Conservation (phyloP, 2,329 filamentous ascomycete genomes). For the Raffaelea ambrosiae region DNA sequence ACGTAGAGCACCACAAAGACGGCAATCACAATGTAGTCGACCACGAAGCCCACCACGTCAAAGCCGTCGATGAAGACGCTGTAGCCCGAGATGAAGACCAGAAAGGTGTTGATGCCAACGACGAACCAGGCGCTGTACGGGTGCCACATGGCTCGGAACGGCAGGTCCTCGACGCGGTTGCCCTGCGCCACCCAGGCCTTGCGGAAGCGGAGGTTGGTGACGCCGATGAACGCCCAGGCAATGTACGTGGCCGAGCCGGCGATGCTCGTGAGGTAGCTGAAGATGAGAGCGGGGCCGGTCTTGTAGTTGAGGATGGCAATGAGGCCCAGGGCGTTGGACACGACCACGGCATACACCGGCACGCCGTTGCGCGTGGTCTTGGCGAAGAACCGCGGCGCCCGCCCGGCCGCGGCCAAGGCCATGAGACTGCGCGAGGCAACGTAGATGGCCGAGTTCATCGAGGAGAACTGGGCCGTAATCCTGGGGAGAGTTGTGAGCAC, state of each 20-base stretch:
- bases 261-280: constrained; percentile 66
- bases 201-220: constrained; percentile 58
- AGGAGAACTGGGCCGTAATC: constrained; percentile 62
- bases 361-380: constrained; percentile 44
- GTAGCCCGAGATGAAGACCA: constrained; percentile 61
- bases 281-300: constrained; percentile 42
- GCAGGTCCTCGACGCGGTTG: constrained; percentile 48
- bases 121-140: constrained; percentile 59
- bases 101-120: constrained; percentile 54
- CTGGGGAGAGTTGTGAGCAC: too few relatives aligned
- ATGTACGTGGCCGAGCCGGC: constrained; percentile 61
- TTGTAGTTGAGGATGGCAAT: constrained; percentile 31
- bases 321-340: constrained; percentile 55
- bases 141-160: constrained; percentile 53
- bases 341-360: constrained; percentile 51
- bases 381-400: constrained; percentile 48
- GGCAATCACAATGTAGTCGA: constrained; percentile 55
- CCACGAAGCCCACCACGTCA: constrained; percentile 52
- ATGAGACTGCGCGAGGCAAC: constrained; percentile 51
- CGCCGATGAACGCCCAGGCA: constrained; percentile 57
- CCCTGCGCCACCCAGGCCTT: constrained; percentile 45
- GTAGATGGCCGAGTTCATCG: constrained; percentile 57
- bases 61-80: constrained; percentile 54
- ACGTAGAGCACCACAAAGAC: constrained; percentile 51
- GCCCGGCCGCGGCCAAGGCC: constrained; percentile 48